These are phyloP conservation scores for Calonectria hongkongensis DNA, from an alignment of 2,329 filamentous ascomycete genomes.

Conservation along the genomic window DNA sequence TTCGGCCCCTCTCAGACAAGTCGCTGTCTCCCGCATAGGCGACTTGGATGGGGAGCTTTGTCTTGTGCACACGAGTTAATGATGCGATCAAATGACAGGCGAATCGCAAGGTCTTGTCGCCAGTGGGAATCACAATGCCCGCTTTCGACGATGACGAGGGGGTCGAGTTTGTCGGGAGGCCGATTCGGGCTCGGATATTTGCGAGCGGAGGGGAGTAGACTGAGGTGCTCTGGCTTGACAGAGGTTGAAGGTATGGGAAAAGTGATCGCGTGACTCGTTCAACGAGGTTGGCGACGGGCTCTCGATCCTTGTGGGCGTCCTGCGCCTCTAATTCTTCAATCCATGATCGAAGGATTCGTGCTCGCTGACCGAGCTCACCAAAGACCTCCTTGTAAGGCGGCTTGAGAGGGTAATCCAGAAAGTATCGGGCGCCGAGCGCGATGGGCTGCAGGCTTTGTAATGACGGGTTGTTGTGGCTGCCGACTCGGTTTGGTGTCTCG, in stretches of 20 bases:
- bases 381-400: conserved; percentile 58
- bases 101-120: conserved; percentile 57
- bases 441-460: conserved; percentile 33
- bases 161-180: conserved; percentile 32
- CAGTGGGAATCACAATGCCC: conserved; percentile 62
- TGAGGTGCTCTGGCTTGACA: background rate
- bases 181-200: conserved; percentile 40
- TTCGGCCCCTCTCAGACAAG: conserved; percentile 51
- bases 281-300: conserved; percentile 39
- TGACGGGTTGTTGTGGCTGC: conserved; percentile 7
- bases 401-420: conserved; percentile 54
- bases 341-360: conserved; percentile 44
- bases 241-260: conserved; percentile 53
- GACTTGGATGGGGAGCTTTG: conserved; percentile 59
- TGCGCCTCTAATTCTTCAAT: conserved; percentile 39
- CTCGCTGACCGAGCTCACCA: conserved; percentile 58
- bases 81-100: conserved; percentile 60
- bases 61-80: conserved; percentile 56
- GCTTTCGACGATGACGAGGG: conserved; percentile 42
- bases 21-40: conserved; percentile 61
- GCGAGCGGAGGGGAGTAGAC: conserved; percentile 42
- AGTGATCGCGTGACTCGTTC: conserved; percentile 31
- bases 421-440: conserved; percentile 47
- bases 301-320: background rate
- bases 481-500: conserved; percentile 4